Conservation (phyloP, 352 stramenopile species). For the Elongisporangium undulatum region DNA sequence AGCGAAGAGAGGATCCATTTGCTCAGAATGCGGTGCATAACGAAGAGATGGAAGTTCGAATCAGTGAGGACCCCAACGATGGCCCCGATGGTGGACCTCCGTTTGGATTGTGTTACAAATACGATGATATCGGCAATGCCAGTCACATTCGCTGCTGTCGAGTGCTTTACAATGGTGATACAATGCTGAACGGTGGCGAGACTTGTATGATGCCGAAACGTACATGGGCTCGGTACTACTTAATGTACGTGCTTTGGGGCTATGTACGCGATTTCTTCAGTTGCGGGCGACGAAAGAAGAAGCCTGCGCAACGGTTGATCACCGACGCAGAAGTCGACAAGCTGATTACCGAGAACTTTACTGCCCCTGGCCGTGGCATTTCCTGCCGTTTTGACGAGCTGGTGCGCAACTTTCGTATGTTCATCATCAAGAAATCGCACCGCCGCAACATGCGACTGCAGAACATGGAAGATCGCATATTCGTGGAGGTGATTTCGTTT, state of each 20-base stretch:
- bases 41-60: constrained; percentile 32
- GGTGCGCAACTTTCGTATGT: constrained; percentile 77
- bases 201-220: constrained; percentile 48
- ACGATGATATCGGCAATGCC: constrained; percentile 34
- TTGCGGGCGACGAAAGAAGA: constrained; percentile 39
- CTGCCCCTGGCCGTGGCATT: constrained; percentile 53
- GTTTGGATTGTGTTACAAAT: constrained; percentile 53
- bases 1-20: constrained; percentile 12
- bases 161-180: constrained; percentile 73
- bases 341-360: constrained; percentile 60
- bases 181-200: constrained; percentile 61
- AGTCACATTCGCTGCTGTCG: constrained; percentile 66
- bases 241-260: constrained; percentile 46
- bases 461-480: constrained; percentile 68
- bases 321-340: constrained; percentile 62
- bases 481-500: constrained; percentile 69
- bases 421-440: constrained; percentile 76
- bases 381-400: constrained; percentile 79
- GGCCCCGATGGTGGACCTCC: constrained; percentile 8
- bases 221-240: constrained; percentile 59
- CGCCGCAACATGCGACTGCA: constrained; percentile 43
- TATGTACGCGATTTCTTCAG: constrained; percentile 32
- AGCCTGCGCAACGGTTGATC: constrained; percentile 36
- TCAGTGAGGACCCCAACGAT: constrained; percentile 29
- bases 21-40: constrained; percentile 5